Evolutionary conservation across 345 rosid genomes (phyloP).

Genomic region (Anacardium occidentale): DNA sequence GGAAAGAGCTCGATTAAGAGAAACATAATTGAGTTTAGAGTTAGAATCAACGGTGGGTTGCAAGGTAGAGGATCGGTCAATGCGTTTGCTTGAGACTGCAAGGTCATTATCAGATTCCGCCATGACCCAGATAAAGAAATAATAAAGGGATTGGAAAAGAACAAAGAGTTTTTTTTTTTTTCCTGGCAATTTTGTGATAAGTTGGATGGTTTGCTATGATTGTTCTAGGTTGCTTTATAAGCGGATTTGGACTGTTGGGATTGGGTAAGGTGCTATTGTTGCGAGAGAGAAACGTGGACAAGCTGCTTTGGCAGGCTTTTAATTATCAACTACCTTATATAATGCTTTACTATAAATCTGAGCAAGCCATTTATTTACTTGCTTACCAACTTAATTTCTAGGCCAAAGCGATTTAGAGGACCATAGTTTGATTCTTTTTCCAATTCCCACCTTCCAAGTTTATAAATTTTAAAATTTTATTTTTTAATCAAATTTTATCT

Average conservation of each 20-base stretch:
- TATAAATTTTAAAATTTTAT: too few species aligned
- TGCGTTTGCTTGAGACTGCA: slow-evolving; percentile 35
- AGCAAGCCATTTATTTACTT: too few species aligned
- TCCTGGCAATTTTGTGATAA: neutral
- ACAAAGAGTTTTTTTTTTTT: neutral
- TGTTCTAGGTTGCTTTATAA: neutral
- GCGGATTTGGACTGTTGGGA: neutral
- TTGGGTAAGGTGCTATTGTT: slow-evolving; percentile 4
- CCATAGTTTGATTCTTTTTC: too few species aligned
- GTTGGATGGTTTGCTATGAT: neutral
- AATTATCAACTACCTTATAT: too few species aligned
- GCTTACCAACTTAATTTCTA: too few species aligned
- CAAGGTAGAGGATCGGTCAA: slow-evolving; percentile 56
- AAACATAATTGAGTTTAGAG: slow-evolving; percentile 39
- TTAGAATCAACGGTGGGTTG: slow-evolving; percentile 36
- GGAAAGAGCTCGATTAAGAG: slow-evolving; percentile 55
- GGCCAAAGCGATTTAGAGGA: too few species aligned
- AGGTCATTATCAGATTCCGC: slow-evolving; percentile 41
- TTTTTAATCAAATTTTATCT: too few species aligned
- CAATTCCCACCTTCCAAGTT: too few species aligned
- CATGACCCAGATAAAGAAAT: slow-evolving; percentile 40
- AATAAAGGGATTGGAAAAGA: neutral
- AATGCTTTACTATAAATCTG: too few species aligned
- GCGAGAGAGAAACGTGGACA: neutral
- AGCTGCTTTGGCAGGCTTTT: slow-evolving; percentile 5